Evolutionary conservation across 352 stramenopile genomes (phyloP), one percentile per base, ranked within the genome.

Genomic region (Pythium apleroticum): DNA sequence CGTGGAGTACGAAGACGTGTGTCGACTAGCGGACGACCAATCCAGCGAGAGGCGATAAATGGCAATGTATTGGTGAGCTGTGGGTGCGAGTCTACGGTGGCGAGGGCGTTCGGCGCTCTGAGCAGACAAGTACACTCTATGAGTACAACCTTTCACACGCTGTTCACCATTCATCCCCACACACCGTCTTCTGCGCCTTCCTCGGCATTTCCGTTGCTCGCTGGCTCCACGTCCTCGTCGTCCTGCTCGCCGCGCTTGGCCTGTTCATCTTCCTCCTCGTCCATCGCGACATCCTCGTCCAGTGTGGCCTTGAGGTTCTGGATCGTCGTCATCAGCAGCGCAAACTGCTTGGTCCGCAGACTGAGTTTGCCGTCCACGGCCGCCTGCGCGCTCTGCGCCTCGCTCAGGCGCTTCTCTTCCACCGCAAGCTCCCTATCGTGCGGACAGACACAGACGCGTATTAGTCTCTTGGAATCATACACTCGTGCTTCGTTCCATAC

Each of bases 1-100:
- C 30, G 81, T 96, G 39, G 88, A 94, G 67, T 93, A 95, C 53
- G 86, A 96, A 76, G 86, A 93, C 64, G 86, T 95, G 63, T 90
- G 88, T 65, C 81, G 81, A 60, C 58, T 93, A 0, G 78, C 68
- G 4, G 80, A 90, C 1, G 72, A 84, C 7, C 41, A 50, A 25
- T 14, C 28, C 24, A 37, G 6, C 33, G 60, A 61, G 1, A 72
- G 52, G 41, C 48, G 53, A 50, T 66, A 48, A 65, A 28, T 25
- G 17, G 24, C 31, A 58, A 50, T 28, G 52, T 39, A 57, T 50
- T 50, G 43, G 41, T 22, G 10, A 28, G n/a, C 3, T 7, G 5
- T 4, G 17, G n/a, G 43, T 27, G 43, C 10, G 43, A 27, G 15
- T 22, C 31, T 46, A 63, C 15, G 55, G 49, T 8, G 55, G 61